Base-by-base conservation (phyloP, 192 early-diverging fungal genomes). In the Podila epicladia region DNA sequence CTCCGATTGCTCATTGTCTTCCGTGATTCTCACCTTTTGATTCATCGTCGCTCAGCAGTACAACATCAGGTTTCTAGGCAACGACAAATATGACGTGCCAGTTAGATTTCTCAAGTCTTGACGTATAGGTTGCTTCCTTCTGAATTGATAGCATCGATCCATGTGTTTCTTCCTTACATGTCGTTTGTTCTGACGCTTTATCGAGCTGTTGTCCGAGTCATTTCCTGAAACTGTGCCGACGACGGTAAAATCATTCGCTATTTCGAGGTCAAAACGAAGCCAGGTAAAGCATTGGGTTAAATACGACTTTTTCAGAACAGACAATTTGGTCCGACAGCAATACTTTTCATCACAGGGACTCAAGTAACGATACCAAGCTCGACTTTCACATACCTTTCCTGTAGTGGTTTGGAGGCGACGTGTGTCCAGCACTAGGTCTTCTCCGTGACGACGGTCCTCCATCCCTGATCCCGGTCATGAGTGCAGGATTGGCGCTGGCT, bases 21-120 rank as follows among this genome's bases (percentile, higher is more conserved):
- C n/a, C 26, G 24, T 12, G 38, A 7, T 48, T 17, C 45, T 48
- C 65, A 78, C 75, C 75, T 71, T 50, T 51, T 32, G 60, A 37
- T 11, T 78, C 70, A 22, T 79, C 76, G 55, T 79, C 76, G 17
- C 69, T 79, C 38, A 70, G 53, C 15, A 67, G 26, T 3, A 67
- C 58, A 45, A 64, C 33, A 1, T 64, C 57, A 3, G 58, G n/a
- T 62, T 53, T 67, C 68, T 71, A 59, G 9, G 2, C 17, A 58
- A 24, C 33, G 15, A 13, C 2, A 9, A 24, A 38, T 1, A 9
- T 2, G 50, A 22, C 15, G 9, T 5, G 11, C 0, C 4, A 1
- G 4, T 50, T 35, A 32, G 53, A 35, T 70, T 15, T 45, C 41
- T 13, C 41, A 45, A 45, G 41, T 17, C 2, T 28, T 26, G 29